Conservation (phyloP, 768 basidiomycete species). For the Boletus bicolor region DNA sequence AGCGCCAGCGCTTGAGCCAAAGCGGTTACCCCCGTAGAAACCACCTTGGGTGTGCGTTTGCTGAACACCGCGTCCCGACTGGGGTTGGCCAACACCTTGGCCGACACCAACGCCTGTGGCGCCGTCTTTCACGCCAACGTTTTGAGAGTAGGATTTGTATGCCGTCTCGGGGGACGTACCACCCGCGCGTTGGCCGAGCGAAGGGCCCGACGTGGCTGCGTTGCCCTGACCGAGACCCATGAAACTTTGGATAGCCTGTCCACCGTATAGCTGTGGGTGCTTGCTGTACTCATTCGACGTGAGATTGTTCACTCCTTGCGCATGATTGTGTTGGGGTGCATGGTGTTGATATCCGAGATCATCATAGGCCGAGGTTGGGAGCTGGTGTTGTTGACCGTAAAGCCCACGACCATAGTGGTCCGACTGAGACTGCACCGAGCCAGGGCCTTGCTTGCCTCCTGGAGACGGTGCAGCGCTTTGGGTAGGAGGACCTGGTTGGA, state of each 20-base stretch:
- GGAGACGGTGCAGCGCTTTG: conserved; percentile 65
- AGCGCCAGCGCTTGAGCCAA: conserved; percentile 41
- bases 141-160: conserved; percentile 68
- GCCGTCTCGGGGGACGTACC: conserved; percentile 66
- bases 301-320: conserved; percentile 39
- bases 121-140: conserved; percentile 57
- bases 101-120: conserved; percentile 43
- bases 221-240: conserved; percentile 57
- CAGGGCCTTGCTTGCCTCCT: conserved; percentile 61
- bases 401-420: conserved; percentile 63
- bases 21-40: conserved; percentile 46
- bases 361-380: conserved; percentile 46
- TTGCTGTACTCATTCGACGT: conserved; percentile 44
- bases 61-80: conserved; percentile 43
- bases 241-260: conserved; percentile 65
- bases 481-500: conserved; percentile 67
- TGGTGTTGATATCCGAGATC: conserved; percentile 55
- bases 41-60: conserved; percentile 41
- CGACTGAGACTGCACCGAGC: conserved; percentile 47
- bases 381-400: conserved; percentile 58
- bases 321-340: conserved; percentile 55
- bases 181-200: conserved; percentile 40
- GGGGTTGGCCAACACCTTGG: conserved; percentile 33
- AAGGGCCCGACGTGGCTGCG: conserved; percentile 43
- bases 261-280: conserved; percentile 44